Evolutionary conservation across 2,329 filamentous ascomycete species (phyloP).

Genomic region (Verticillium longisporum): DNA sequence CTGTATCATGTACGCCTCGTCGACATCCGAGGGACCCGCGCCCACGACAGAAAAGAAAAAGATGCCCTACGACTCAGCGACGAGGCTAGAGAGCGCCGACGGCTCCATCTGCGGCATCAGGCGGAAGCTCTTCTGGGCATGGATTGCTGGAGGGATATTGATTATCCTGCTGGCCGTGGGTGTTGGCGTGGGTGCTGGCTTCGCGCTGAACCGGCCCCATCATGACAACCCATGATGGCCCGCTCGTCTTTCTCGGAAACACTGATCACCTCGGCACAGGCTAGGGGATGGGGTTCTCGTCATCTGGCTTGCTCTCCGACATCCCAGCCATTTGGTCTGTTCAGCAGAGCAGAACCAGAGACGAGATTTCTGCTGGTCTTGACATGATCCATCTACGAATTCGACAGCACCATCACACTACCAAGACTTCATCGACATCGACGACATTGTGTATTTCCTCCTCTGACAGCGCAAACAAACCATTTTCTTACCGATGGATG

Average conservation of each 20-base stretch:
- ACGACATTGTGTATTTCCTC: too few species aligned
- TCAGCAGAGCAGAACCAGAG: too few species aligned
- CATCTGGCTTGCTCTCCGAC: neutral
- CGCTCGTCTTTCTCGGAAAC: neutral
- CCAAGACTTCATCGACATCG: too few species aligned
- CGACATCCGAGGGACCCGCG: neutral
- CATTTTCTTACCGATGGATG: too few species aligned
- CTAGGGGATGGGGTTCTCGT: neutral
- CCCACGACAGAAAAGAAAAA: neutral
- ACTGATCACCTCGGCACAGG: neutral
- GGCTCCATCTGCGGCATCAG: slow-evolving; percentile 2
- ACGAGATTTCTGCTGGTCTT: too few species aligned
- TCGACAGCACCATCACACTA: too few species aligned
- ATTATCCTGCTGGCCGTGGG: slow-evolving; percentile 1
- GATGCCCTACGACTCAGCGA: neutral
- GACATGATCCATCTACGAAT: too few species aligned
- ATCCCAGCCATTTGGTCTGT: too few species aligned
- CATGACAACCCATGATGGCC: neutral
- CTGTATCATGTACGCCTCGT: neutral
- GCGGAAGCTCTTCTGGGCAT: slow-evolving; percentile 2
- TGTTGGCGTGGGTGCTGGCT: slow-evolving; percentile 1
- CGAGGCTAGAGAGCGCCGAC: neutral
- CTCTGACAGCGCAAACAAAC: too few species aligned
- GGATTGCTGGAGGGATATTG: neutral
- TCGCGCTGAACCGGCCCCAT: neutral